phyloP scores from a whole-genome alignment of 441 rosid species.

The Pelargonium citronellum region DNA sequence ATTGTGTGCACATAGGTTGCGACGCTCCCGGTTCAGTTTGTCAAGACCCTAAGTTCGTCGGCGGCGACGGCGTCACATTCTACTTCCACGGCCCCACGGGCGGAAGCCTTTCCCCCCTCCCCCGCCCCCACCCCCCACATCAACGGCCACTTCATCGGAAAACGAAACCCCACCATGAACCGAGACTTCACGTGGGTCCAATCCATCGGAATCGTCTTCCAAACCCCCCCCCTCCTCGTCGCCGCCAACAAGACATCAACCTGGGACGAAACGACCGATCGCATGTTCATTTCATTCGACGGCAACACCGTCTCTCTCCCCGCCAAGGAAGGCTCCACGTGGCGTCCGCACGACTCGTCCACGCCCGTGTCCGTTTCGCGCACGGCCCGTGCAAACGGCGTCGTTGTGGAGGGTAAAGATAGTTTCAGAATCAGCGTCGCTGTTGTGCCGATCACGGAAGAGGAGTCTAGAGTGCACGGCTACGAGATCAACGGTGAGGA shows the following conservation, averaged over 20 bases:
- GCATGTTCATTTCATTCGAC: background rate
- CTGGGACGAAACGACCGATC: background rate
- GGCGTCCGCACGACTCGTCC: background rate
- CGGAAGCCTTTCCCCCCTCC: background rate
- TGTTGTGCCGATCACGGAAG: background rate
- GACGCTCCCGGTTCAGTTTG: slow-evolving; percentile 6
- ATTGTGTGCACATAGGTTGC: background rate
- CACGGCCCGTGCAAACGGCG: background rate
- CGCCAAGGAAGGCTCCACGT: background rate
- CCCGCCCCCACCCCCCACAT: slow-evolving; percentile 7
- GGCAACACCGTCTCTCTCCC: background rate
- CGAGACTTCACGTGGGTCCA: slow-evolving; percentile 17
- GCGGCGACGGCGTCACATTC: slow-evolving; percentile 12
- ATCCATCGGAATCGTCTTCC: slow-evolving; percentile 5
- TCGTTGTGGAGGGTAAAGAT: background rate
- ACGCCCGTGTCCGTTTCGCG: background rate
- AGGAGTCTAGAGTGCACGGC: background rate
- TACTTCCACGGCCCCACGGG: slow-evolving; percentile 13
- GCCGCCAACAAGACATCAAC: background rate
- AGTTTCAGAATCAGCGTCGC: background rate
- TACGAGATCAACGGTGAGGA: background rate
- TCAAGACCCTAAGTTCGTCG: background rate
- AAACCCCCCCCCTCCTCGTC: background rate
- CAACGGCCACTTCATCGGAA: slow-evolving; percentile 7
- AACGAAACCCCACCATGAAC: slow-evolving; percentile 10